Evolutionary conservation across 2,329 filamentous ascomycete genomes (phyloP).

Genomic region (Cercospora citrullina): DNA sequence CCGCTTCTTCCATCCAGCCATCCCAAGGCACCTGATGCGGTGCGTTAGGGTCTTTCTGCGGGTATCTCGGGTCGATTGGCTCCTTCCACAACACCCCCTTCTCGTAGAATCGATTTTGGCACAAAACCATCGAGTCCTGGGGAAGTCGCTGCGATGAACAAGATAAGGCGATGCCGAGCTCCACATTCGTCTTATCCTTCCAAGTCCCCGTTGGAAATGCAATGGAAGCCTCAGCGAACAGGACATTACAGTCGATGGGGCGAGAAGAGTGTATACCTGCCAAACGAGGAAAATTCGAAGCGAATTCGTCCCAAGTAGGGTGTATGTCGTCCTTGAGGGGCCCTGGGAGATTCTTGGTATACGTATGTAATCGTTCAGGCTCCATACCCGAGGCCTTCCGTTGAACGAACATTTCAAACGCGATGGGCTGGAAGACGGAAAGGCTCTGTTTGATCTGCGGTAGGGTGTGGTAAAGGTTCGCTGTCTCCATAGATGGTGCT

Average conservation of each 20-base stretch:
- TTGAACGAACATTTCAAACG: slow-evolving; percentile 47
- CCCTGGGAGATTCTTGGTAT: slow-evolving; percentile 39
- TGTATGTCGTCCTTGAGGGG: slow-evolving; percentile 37
- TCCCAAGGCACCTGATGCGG: slow-evolving; percentile 21
- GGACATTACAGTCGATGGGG: slow-evolving; percentile 39
- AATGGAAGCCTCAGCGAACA: slow-evolving; percentile 46
- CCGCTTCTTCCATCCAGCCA: slow-evolving; percentile 12
- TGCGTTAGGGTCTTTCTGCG: slow-evolving; percentile 27
- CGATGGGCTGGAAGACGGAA: slow-evolving; percentile 34
- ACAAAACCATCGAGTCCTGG: slow-evolving; percentile 25
- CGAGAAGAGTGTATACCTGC: slow-evolving; percentile 28
- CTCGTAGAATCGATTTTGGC: slow-evolving; percentile 32
- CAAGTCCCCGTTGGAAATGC: slow-evolving; percentile 44
- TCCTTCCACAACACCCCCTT: slow-evolving; percentile 27
- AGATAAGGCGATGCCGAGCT: slow-evolving; percentile 37
- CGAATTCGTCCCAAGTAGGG: slow-evolving; percentile 34
- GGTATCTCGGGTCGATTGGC: neutral
- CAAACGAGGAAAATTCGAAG: slow-evolving; percentile 36
- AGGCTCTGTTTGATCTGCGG: slow-evolving; percentile 26
- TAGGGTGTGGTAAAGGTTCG: slow-evolving; percentile 14
- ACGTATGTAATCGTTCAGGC: slow-evolving; percentile 40
- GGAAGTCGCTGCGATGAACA: slow-evolving; percentile 33
- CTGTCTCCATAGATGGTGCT: neutral
- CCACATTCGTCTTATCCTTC: slow-evolving; percentile 37
- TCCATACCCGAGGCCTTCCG: slow-evolving; percentile 26